Evolutionary conservation across 2,329 filamentous ascomycete species (phyloP).

Genomic region (Hymenotorrendiella dingleyae): DNA sequence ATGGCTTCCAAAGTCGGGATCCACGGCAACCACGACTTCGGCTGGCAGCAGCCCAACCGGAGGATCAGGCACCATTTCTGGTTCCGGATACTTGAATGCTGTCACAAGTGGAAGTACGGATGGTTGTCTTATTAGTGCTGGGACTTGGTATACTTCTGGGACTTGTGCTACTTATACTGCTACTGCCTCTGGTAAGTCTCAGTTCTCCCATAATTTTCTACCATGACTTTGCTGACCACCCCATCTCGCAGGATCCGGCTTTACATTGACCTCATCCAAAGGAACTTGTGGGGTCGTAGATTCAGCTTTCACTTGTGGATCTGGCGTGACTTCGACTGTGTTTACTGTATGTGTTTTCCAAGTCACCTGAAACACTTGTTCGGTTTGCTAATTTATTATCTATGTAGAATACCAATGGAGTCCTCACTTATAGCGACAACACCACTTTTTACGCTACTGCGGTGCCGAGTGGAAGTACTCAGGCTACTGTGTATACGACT

Average conservation of each 20-base stretch:
- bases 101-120: constrained; percentile 39
- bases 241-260: constrained; percentile 27
- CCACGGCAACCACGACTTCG: not conserved
- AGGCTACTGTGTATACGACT: constrained; percentile 27
- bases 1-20: constrained; percentile 47
- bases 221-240: too few species aligned
- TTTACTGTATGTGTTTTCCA: constrained; percentile 29
- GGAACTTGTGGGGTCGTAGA: constrained; percentile 51
- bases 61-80: constrained; percentile 34
- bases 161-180: constrained; percentile 63
- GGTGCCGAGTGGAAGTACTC: constrained; percentile 28
- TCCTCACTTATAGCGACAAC: constrained; percentile 24
- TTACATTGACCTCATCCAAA: constrained; percentile 51
- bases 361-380: not conserved
- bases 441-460: constrained; percentile 30
- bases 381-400: too few species aligned
- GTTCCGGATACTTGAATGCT: constrained; percentile 55
- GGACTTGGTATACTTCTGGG: constrained; percentile 61
- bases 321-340: constrained; percentile 35
- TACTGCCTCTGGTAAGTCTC: constrained; percentile 44
- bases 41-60: constrained; percentile 29
- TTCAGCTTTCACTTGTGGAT: constrained; percentile 49
- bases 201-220: too few species aligned
- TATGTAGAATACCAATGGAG: constrained; percentile 16
- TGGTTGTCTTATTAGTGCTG: constrained; percentile 63